phyloP scores from a whole-genome alignment of 139 green algal genomes.

The Auxenochlorella pyrenoidosa region DNA sequence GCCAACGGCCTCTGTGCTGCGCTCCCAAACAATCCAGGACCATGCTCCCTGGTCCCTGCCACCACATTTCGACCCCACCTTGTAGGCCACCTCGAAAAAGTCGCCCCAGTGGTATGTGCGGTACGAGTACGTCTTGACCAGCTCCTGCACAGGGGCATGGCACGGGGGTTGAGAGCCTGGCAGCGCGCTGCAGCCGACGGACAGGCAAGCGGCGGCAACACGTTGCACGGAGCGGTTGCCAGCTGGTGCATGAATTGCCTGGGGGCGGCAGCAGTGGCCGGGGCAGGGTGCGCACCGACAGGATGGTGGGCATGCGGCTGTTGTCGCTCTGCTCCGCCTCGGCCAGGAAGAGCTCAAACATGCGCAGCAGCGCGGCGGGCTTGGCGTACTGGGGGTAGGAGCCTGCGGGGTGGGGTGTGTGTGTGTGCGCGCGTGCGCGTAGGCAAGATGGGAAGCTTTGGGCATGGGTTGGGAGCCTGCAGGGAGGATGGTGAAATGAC shows the following conservation, averaged over 20 bases:
- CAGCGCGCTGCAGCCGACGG: neutral
- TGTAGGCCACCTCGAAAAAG: neutral
- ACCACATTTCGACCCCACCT: neutral
- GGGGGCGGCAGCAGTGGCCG: neutral
- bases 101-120: neutral
- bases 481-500: neutral
- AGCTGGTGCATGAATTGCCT: neutral
- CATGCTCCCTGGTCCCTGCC: neutral
- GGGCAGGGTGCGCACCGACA: neutral
- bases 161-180: too few relatives aligned
- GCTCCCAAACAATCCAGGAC: too few relatives aligned
- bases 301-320: neutral
- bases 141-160: neutral
- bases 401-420: neutral
- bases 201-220: too few relatives aligned
- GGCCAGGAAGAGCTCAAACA: slow-evolving; percentile 33
- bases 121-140: neutral
- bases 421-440: neutral
- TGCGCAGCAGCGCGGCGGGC: slow-evolving; percentile 30
- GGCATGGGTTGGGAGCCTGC: neutral
- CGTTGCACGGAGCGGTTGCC: neutral
- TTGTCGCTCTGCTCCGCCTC: neutral
- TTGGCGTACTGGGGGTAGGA: slow-evolving; percentile 33
- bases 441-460: neutral
- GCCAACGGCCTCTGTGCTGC: too few relatives aligned